Conservation (phyloP, 2,329 filamentous ascomycete genomes). For the Claviceps sp. region DNA sequence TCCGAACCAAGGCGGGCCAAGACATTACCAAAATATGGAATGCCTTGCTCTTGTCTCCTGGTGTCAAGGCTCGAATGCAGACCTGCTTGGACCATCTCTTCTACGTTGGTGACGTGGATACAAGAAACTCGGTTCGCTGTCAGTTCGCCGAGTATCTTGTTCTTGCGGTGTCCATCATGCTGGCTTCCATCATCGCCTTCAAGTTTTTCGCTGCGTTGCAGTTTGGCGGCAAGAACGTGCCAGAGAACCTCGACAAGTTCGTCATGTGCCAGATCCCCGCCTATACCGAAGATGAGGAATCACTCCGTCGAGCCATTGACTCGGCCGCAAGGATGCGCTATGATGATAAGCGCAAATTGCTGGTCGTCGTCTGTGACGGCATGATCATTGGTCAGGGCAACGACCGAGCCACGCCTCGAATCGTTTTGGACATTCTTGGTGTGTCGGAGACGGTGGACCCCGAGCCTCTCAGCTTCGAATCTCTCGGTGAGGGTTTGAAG, state of each 20-base stretch:
- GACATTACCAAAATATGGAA: conserved; percentile 82
- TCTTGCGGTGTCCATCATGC: conserved; percentile 66
- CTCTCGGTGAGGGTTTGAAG: conserved; percentile 86
- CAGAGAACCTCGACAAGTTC: conserved; percentile 96
- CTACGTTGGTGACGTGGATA: conserved; percentile 85
- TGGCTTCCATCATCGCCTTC: conserved; percentile 76
- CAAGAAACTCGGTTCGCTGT: conserved; percentile 73
- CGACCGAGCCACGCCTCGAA: conserved; percentile 85
- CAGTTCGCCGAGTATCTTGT: conserved; percentile 83
- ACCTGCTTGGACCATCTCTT: conserved; percentile 87
- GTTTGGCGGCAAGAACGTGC: conserved; percentile 79
- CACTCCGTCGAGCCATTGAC: conserved; percentile 89
- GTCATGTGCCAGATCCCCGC: conserved; percentile 95
- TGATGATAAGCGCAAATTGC: conserved; percentile 93
- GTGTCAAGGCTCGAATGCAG: conserved; percentile 54
- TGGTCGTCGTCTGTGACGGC: conserved; percentile 87
- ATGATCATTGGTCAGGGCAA: conserved; percentile 99
- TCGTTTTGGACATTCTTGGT: conserved; percentile 92
- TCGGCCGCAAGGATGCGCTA: conserved; percentile 92
- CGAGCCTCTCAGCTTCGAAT: conserved; percentile 92
- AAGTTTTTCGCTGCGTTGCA: conserved; percentile 96
- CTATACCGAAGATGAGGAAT: conserved; percentile 97
- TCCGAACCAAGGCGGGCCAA: conserved; percentile 58
- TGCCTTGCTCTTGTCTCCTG: conserved; percentile 44
- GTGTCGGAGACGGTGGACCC: conserved; percentile 90